A percentile compares a stretch with the other conserved stretches of the same genome.
phyloP scores from a whole-genome alignment of 1,139 yeast species.

The Pichia sp. region DNA sequence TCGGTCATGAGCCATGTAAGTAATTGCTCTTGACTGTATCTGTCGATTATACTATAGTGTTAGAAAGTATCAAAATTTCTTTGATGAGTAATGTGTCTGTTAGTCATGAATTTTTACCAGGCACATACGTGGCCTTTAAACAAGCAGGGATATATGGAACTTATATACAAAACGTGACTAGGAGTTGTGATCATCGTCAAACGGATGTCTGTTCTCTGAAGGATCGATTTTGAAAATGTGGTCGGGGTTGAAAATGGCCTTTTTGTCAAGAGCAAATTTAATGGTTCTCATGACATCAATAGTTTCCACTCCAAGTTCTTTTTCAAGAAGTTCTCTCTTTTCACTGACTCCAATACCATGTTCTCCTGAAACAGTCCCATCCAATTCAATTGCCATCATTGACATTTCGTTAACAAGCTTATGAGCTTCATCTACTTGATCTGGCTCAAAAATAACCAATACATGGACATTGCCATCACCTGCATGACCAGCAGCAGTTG shows the following conservation, averaged over 20 bases:
- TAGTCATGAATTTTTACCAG: too few relatives aligned
- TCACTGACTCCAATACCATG: conserved; percentile 59
- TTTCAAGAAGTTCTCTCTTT: conserved; percentile 45
- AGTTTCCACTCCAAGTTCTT: conserved; percentile 49
- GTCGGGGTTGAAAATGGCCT: conserved; percentile 56
- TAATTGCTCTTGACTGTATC: too few relatives aligned
- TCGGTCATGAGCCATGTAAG: too few relatives aligned
- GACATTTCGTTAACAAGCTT: conserved; percentile 49
- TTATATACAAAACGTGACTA: neutral
- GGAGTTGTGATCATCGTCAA: conserved; percentile 15
- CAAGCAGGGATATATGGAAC: too few relatives aligned
- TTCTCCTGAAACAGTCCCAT: conserved; percentile 64
- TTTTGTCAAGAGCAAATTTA: conserved; percentile 54
- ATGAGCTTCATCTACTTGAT: conserved; percentile 35
- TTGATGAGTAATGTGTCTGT: too few relatives aligned
- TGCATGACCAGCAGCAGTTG: conserved; percentile 55
- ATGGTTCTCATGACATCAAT: conserved; percentile 54
- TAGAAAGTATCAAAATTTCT: too few relatives aligned
- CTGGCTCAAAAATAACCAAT: conserved; percentile 43
- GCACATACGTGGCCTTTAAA: too few relatives aligned
- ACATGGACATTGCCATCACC: conserved; percentile 60
- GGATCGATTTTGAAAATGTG: conserved; percentile 60
- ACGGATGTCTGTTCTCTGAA: conserved; percentile 36
- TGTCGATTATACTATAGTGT: too few relatives aligned
- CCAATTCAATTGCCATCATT: conserved; percentile 42